A percentile compares a stretch with the other conserved stretches of the same genome.
Conservation (phyloP, 305 asterid genomes). For the Solanum aculeatissimum region DNA sequence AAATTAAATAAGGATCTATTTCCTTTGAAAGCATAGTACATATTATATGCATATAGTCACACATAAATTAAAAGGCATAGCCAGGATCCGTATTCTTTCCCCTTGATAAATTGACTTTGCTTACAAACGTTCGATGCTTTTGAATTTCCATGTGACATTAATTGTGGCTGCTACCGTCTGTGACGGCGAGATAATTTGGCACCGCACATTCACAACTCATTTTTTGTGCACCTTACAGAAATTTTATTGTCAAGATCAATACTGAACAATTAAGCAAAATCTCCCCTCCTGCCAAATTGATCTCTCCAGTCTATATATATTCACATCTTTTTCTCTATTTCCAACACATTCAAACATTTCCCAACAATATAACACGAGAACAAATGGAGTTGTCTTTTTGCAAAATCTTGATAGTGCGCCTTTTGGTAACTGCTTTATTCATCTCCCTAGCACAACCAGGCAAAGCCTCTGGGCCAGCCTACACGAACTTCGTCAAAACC, state of each 20-base stretch:
- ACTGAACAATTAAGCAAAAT: neutral
- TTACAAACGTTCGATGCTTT: neutral
- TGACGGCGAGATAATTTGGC: neutral
- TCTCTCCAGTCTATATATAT: neutral
- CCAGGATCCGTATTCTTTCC: neutral
- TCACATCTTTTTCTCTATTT: neutral
- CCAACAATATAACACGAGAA: neutral
- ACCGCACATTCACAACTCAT: neutral
- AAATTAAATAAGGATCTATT: too few relatives aligned
- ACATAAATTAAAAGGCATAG: neutral
- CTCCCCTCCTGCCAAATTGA: neutral
- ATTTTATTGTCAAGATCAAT: neutral
- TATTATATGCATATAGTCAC: neutral
- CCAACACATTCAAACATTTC: neutral
- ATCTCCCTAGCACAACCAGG: neutral
- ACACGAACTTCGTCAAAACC: constrained; percentile 28
- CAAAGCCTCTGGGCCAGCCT: neutral
- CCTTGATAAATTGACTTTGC: neutral
- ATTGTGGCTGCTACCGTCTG: neutral
- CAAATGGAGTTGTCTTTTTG: neutral
- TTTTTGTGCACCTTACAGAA: neutral
- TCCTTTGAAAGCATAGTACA: too few relatives aligned
- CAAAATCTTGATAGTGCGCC: neutral
- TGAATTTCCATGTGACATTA: neutral
- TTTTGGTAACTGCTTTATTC: neutral